Base-by-base conservation (phyloP, 2,329 filamentous ascomycete species). In the Sphaerulina musiva region DNA sequence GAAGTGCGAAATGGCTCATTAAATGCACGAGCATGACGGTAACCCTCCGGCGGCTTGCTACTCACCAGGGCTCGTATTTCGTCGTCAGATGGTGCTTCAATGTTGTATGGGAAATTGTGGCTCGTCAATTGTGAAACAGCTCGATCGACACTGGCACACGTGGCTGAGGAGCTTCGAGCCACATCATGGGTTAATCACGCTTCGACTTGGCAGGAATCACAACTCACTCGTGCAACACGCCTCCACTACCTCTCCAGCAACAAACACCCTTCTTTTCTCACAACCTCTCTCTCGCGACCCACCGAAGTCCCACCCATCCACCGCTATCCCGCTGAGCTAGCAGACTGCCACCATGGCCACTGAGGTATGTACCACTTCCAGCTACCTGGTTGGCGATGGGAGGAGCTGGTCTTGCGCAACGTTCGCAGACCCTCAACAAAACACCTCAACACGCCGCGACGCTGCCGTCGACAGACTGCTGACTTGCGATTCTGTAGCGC, bases 311-410 rank as follows among this genome's bases (percentile, higher is more conserved):
- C 31, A 32, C 39, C 40, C 34, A 40, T 42, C 46, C 46, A 44
- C 42, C 14, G 20, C 20, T 1, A 9, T 11, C 12, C 42, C 17
- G 42, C 46, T 40, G 46, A 53, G 29, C 26, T 29, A 29, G 26
- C 46, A 56, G 39, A 50, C 42, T 50, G 50, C 44, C 44, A 23
- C 49, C 39, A 83, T 83, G 80, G 77, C 78, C 72, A 80, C 78
- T 74, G 81, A 84, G 76, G 81, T 84, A 79, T 68, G 80, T 77
- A 71, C 62, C 60, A 61, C 60, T 66, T 61, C 62, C 62, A 60
- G 62, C 59, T 57, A 58, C 61, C 70, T 69, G 68, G 68, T 66
- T 34, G 42, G 50, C 44, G 48, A 17, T 29, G 26, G 20, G 38
- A 41, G 48, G 20, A 46, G 48, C 48, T 45, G 41, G 41, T 41